Conservation (phyloP, 2,329 filamentous ascomycete genomes). For the Colletotrichum caudatum region DNA sequence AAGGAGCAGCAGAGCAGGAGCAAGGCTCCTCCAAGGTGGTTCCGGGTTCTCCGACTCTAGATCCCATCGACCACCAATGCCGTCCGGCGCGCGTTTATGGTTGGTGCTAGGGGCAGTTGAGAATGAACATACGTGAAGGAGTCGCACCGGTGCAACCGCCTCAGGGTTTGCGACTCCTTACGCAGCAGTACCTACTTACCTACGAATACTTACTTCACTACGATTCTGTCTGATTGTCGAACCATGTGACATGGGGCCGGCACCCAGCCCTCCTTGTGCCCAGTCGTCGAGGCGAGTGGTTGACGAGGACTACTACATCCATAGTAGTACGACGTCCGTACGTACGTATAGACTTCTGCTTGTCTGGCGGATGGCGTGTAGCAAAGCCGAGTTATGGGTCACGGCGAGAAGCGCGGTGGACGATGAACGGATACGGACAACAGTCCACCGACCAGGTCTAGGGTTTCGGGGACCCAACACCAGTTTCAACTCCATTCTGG, state of each 20-base stretch:
- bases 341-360: background rate
- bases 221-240: background rate
- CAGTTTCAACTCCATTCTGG: constrained; percentile 10
- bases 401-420: background rate
- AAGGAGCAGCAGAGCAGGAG: background rate
- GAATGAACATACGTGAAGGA: background rate
- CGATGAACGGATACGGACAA: background rate
- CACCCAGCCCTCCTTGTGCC: background rate
- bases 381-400: background rate
- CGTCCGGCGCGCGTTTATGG: background rate
- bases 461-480: constrained; percentile 5
- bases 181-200: too few species aligned
- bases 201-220: too few species aligned
- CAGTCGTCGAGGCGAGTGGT: too few species aligned
- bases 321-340: too few species aligned
- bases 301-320: too few species aligned
- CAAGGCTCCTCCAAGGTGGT: background rate
- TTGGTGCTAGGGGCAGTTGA: background rate
- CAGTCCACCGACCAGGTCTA: constrained; percentile 13
- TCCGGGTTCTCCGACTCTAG: background rate
- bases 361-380: background rate
- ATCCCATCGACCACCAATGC: background rate
- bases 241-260: constrained; percentile 3
- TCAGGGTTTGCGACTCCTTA: background rate
- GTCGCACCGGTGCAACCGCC: constrained; percentile 8